Evolutionary conservation across 371 early-diverging fungal genomes (phyloP).

Genomic region (Coemansia linderi): DNA sequence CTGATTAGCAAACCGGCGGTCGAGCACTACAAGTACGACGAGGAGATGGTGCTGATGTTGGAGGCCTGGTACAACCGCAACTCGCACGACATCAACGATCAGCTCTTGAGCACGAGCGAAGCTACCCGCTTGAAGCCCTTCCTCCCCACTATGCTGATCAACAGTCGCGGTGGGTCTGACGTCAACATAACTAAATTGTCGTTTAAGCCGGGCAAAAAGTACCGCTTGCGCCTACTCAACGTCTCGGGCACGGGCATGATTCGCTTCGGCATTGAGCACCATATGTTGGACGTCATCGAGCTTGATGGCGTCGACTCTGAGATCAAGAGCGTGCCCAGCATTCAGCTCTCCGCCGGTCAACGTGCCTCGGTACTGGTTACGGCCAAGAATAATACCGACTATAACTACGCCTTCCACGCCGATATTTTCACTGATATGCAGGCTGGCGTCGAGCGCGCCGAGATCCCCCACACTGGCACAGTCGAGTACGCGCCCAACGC

Average conservation of each 20-base stretch:
- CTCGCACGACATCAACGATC: constrained; percentile 32
- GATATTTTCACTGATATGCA: constrained; percentile 60
- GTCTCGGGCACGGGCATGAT: constrained; percentile 78
- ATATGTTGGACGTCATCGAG: constrained; percentile 75
- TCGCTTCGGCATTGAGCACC: constrained; percentile 76
- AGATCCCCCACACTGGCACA: constrained; percentile 28
- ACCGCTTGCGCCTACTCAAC: constrained; percentile 82
- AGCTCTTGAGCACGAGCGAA: constrained; percentile 48
- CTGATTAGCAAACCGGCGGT: constrained; percentile 66
- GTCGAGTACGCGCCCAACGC: constrained; percentile 37
- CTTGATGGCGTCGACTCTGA: constrained; percentile 65
- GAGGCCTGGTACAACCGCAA: constrained; percentile 55
- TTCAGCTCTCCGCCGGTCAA: constrained; percentile 68
- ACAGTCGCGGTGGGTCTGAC: constrained; percentile 29
- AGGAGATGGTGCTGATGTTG: constrained; percentile 65
- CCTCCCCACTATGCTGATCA: constrained; percentile 34
- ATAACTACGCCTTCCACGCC: constrained; percentile 72
- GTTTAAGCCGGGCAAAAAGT: constrained; percentile 75
- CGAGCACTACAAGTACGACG: constrained; percentile 64
- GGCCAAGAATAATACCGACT: constrained; percentile 66
- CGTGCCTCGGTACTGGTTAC: constrained; percentile 73
- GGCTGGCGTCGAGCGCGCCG: constrained; percentile 32
- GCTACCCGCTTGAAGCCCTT: constrained; percentile 26
- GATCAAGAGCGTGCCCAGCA: constrained; percentile 56
- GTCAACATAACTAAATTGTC: constrained; percentile 31